These are phyloP conservation scores for Tuctoria greenei DNA, from an alignment of 176 grass and related monocot genomes.

Conservation along the genomic window DNA sequence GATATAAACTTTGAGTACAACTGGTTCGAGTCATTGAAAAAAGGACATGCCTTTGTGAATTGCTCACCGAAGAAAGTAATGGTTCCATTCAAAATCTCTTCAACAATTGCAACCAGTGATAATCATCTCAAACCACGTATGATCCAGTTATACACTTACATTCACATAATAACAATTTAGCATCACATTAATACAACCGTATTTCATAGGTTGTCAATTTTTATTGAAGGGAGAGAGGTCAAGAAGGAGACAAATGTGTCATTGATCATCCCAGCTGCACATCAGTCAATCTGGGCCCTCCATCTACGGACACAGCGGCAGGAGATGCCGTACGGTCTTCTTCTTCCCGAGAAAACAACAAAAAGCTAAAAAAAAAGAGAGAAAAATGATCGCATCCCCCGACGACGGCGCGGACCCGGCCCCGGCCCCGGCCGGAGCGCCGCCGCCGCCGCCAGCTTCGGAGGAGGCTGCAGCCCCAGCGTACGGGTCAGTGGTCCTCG, in stretches of 20 bases:
- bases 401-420: conserved; percentile 13
- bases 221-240: too few relatives aligned
- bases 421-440: conserved; percentile 1
- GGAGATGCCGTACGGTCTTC: background rate
- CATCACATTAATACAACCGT: too few relatives aligned
- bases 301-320: background rate
- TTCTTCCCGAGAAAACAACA: background rate
- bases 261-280: background rate
- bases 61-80: too few relatives aligned
- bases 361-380: background rate
- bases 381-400: conserved; percentile 33
- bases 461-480: background rate
- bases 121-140: too few relatives aligned
- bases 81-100: too few relatives aligned
- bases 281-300: conserved; percentile 22
- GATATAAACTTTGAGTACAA: too few relatives aligned
- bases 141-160: too few relatives aligned
- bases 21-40: too few relatives aligned
- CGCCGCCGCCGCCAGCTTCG: conserved; percentile 3
- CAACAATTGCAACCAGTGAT: too few relatives aligned
- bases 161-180: too few relatives aligned
- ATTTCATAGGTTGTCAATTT: too few relatives aligned
- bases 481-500: conserved; percentile 51
- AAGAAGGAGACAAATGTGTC: background rate
- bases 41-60: too few relatives aligned